Conservation (phyloP, 148 eudicot genomes). For the Arbutus unedo region DNA sequence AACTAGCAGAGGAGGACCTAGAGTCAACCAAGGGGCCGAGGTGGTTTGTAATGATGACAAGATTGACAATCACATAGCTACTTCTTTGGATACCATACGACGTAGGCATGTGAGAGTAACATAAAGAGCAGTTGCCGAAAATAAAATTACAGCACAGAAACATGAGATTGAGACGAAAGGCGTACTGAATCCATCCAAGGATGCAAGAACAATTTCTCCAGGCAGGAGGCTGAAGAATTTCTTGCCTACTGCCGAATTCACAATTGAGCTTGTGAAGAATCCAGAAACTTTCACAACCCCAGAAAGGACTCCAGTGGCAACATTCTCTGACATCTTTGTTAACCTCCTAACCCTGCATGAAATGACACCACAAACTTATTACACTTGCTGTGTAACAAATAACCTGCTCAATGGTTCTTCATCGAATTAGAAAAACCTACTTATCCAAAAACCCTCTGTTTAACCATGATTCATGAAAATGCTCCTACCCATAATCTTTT, state of each 20-base stretch:
- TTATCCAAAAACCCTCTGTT: not conserved
- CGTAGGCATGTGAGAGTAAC: not conserved
- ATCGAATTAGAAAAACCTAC: not conserved
- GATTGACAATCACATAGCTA: not conserved
- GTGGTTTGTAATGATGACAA: not conserved
- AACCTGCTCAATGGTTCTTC: not conserved
- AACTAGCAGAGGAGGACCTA: not conserved
- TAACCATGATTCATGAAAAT: not conserved
- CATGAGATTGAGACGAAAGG: constrained; percentile 12
- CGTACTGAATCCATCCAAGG: constrained; percentile 82
- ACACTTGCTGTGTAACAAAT: not conserved
- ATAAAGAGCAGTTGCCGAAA: not conserved
- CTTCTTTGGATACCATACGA: not conserved
- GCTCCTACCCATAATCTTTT: not conserved
- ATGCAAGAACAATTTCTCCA: constrained; percentile 80
- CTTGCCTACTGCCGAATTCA: constrained; percentile 62
- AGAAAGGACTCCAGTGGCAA: constrained; percentile 58
- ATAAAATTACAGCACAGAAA: not conserved
- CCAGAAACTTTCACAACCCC: constrained; percentile 85
- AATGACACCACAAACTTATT: not conserved
- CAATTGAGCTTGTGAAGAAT: constrained; percentile 59
- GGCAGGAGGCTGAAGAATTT: constrained; percentile 75
- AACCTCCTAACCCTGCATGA: constrained; percentile 55
- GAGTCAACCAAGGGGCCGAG: not conserved
- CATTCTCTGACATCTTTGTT: constrained; percentile 72